Base-by-base conservation (phyloP, 352 stramenopile genomes). In the Pythium guiyangense region DNA sequence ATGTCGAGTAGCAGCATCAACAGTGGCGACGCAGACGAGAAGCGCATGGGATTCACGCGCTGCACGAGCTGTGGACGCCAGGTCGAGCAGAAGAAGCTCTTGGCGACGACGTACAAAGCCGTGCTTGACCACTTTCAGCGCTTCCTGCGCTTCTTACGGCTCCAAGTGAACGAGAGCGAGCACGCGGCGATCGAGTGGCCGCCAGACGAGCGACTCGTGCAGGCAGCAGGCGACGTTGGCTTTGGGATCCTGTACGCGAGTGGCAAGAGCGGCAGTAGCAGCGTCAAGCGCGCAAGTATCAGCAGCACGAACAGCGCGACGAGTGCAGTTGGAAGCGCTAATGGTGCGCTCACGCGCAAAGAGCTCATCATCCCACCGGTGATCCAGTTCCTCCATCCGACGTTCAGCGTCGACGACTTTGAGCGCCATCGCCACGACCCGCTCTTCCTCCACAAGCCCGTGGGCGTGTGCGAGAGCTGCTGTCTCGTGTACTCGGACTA, bases 391-490 rank as follows among this genome's bases (percentile, higher is more conserved):
- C 61, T 97, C 6, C 91, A 98, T 59, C 92, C 92, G 18, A 90
- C 76, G 15, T 78, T 98, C 35, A 67, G 71, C 0, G 65, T 74
- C 2, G 74, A 88, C 22, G 90, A 95, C 31, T 98, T 98, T 69
- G 63, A 74, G 29, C 76, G 86, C 45, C 96, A 98, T 56, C 84
- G 87, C 12, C 69, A 77, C 53, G 96, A 99, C 56, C 91, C 94
- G n/a, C 86, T 98, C 26, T 99, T 98, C 62, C 64, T 98, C 6
- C 94, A 97, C 67, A 98, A 98, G 68, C 87, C 78, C 4, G 86
- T 92, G 5, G 67, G 73, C 2, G 84, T 98, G 0, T 99, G 96
- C 48, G 93, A 98, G 57, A 68, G 64, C 34, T 99, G 94, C 66
- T 99, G 86, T 51, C 74, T 99, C 20, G 84, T 97, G 6, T 99